These are phyloP conservation scores for Emmonsiellopsis sp. DNA, from an alignment of 2,329 filamentous ascomycete genomes.

Conservation along the genomic window DNA sequence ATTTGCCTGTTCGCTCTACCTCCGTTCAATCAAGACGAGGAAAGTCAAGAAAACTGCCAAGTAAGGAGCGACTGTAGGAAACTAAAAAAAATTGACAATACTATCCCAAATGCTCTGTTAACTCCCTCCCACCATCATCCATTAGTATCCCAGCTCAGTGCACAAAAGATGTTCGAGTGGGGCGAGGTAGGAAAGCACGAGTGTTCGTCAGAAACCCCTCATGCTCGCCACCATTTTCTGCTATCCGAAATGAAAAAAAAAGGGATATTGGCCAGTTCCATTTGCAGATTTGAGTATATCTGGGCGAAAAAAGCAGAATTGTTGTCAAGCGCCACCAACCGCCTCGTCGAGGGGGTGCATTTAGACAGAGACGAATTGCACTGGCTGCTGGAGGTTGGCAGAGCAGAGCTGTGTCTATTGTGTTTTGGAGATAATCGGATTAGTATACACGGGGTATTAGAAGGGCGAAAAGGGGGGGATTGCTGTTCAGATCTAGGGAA, in stretches of 20 bases:
- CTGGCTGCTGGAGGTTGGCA: conserved; percentile 8
- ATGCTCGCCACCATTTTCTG: too few species aligned
- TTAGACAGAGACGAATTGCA: conserved; percentile 7
- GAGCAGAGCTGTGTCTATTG: conserved; percentile 8
- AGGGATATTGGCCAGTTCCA: not conserved
- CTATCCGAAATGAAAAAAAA: not conserved
- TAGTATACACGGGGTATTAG: not conserved
- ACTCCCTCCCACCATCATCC: not conserved
- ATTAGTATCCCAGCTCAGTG: not conserved
- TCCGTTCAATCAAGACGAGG: not conserved
- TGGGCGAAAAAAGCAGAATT: not conserved
- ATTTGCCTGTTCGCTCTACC: not conserved
- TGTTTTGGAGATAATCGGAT: not conserved
- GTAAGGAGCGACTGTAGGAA: conserved; percentile 9
- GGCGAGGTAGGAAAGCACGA: not conserved
- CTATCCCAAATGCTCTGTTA: too few species aligned
- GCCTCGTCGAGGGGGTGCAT: not conserved
- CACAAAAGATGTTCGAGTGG: not conserved
- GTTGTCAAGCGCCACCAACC: not conserved
- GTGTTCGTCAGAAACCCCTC: not conserved
- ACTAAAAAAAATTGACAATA: not conserved
- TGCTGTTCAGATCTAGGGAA: not conserved
- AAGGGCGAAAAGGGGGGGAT: not conserved
- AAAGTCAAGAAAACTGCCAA: not conserved
- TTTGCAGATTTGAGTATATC: not conserved